A percentile compares a stretch with the other conserved stretches of the same genome.
Conservation (phyloP, 768 basidiomycete genomes). For the Phlebiopsis flavidoalba region DNA sequence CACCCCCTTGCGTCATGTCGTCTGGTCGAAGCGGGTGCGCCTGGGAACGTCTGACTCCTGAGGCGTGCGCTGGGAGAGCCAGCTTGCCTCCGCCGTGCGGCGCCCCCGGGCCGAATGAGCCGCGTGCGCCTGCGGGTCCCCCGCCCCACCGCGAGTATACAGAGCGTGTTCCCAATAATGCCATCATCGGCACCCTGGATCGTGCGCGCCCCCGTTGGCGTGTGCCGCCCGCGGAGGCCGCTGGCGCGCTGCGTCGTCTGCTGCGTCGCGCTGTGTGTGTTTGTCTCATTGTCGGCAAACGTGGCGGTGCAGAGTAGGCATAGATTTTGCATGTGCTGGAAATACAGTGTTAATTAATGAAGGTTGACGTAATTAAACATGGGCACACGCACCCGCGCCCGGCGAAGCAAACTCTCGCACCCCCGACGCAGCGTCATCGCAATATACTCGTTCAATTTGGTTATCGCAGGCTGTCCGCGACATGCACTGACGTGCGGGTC, state of each 20-base stretch:
- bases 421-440: background rate
- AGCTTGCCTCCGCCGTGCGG: background rate
- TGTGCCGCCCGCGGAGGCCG: too few species aligned
- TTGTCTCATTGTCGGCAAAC: background rate
- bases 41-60: background rate
- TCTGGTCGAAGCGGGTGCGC: background rate
- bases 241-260: too few species aligned
- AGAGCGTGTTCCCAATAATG: too few species aligned
- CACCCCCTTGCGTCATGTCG: background rate
- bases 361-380: background rate
- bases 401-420: background rate
- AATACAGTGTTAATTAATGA: too few species aligned
- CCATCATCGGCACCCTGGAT: too few species aligned
- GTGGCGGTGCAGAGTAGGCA: background rate
- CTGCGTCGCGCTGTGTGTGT: too few species aligned
- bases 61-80: background rate
- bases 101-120: too few species aligned
- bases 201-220: too few species aligned
- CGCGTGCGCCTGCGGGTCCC: too few species aligned
- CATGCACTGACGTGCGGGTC: background rate
- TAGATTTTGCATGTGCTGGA: background rate
- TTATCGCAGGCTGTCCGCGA: background rate
- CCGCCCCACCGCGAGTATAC: too few species aligned
- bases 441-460: background rate
- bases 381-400: too few species aligned